These are phyloP conservation scores for Globisporangium irregulare DNA, from an alignment of 352 stramenopile species.

Conservation along the genomic window DNA sequence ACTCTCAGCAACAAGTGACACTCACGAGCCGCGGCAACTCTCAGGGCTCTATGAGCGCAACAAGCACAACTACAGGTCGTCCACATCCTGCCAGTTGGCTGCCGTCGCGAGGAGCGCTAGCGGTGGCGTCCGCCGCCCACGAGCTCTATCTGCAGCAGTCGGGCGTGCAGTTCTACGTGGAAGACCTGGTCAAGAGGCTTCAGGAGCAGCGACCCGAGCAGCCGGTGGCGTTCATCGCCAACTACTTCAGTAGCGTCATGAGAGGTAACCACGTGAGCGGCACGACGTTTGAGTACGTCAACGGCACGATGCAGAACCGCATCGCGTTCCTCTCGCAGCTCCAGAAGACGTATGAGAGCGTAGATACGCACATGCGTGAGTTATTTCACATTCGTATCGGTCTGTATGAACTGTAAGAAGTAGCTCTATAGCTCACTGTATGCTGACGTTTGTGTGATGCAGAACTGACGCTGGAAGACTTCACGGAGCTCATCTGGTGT, in stretches of 20 bases:
- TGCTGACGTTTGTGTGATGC: not conserved
- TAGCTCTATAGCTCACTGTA: not conserved
- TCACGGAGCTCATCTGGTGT: constrained; percentile 52
- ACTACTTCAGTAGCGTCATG: constrained; percentile 37
- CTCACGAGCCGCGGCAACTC: not conserved
- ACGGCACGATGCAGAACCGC: constrained; percentile 52
- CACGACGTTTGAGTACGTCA: constrained; percentile 48
- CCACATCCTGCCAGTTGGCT: constrained; percentile 19
- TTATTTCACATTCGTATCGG: not conserved
- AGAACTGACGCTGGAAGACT: constrained; percentile 58
- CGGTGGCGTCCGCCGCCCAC: constrained; percentile 16
- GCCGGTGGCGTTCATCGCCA: constrained; percentile 33
- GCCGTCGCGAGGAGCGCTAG: constrained; percentile 19
- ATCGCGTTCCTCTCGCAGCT: constrained; percentile 42
- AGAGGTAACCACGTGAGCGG: constrained; percentile 37
- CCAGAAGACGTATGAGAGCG: constrained; percentile 32
- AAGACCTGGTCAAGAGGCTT: constrained; percentile 51
- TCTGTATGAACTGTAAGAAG: not conserved
- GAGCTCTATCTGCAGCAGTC: constrained; percentile 56
- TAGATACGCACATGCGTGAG: constrained; percentile 42
- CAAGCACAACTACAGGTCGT: not conserved
- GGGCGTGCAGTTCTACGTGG: constrained; percentile 49
- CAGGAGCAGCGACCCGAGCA: constrained; percentile 47
- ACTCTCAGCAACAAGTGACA: not conserved
- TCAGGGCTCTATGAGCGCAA: not conserved